A percentile compares a stretch with the other conserved stretches of the same genome.
phyloP scores from a whole-genome alignment of 179 eudicot species.

The Heliamphora ciliata region DNA sequence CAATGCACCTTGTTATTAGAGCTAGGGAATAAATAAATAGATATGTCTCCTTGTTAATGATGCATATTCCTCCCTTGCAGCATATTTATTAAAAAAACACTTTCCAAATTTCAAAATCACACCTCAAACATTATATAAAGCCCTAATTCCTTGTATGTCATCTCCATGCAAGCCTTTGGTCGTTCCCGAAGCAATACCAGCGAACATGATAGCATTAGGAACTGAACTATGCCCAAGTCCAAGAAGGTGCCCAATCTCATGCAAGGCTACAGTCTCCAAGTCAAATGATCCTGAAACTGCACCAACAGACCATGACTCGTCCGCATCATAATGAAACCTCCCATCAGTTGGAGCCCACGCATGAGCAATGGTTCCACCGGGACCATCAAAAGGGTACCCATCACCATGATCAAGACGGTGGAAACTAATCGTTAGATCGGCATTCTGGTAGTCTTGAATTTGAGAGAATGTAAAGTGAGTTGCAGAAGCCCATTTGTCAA shows the following conservation, averaged over 20 bases:
- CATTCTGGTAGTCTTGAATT: not conserved
- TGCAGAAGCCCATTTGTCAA: constrained; percentile 24
- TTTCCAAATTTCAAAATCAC: too few species aligned
- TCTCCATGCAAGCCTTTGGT: constrained; percentile 2
- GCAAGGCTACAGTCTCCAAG: constrained; percentile 11
- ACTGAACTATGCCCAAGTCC: not conserved
- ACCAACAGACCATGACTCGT: not conserved
- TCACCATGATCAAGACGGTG: constrained; percentile 26
- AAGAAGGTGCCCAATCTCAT: constrained; percentile 15
- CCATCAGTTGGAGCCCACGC: not conserved
- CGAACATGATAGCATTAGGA: constrained; percentile 17
- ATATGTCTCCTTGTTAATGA: too few species aligned
- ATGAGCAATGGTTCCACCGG: constrained; percentile 19
- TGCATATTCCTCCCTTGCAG: too few species aligned
- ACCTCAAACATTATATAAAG: not conserved
- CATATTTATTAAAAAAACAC: too few species aligned
- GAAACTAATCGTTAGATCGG: constrained; percentile 26
- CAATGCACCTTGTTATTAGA: too few species aligned
- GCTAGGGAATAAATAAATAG: too few species aligned
- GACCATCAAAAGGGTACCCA: constrained; percentile 26
- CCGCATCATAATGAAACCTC: constrained; percentile 14
- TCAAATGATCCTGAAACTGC: not conserved
- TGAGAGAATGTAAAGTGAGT: not conserved
- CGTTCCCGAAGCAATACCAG: not conserved
- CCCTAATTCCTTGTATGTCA: constrained; percentile 15